phyloP scores from a whole-genome alignment of 2,329 filamentous ascomycete genomes.

The Verticillium nubilum region DNA sequence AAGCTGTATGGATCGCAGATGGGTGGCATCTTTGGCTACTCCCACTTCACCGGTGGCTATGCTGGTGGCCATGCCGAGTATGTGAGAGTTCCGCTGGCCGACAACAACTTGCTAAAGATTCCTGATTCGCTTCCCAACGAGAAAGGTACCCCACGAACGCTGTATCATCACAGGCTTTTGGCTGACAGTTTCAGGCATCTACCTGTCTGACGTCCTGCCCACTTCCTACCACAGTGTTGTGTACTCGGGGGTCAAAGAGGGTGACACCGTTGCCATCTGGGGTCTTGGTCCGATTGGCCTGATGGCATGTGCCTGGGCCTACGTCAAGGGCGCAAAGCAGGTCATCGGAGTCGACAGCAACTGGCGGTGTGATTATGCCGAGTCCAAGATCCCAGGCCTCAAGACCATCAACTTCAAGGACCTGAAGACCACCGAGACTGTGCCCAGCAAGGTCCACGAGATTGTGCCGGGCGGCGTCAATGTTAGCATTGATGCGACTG shows the following conservation, averaged over 20 bases:
- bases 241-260: conserved; percentile 74
- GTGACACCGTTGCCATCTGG: conserved; percentile 75
- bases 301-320: conserved; percentile 72
- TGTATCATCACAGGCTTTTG: too few relatives aligned
- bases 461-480: conserved; percentile 56
- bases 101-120: conserved; percentile 75
- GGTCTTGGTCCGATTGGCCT: conserved; percentile 85
- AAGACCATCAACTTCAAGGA: conserved; percentile 54
- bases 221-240: conserved; percentile 80
- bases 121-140: conserved; percentile 79
- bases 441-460: conserved; percentile 38
- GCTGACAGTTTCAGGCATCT: conserved; percentile 42
- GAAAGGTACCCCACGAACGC: conserved; percentile 40
- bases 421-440: conserved; percentile 39
- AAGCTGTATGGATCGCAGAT: conserved; percentile 76
- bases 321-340: conserved; percentile 65
- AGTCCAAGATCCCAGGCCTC: conserved; percentile 48
- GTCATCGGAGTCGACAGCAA: conserved; percentile 77
- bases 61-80: conserved; percentile 86
- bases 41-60: conserved; percentile 79
- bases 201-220: conserved; percentile 71
- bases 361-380: conserved; percentile 63
- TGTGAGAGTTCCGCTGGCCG: conserved; percentile 72
- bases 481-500: conserved; percentile 62
- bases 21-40: conserved; percentile 68